Evolutionary conservation across 495 filamentous ascomycete species (phyloP).

Genomic region (Talaromyces liani): DNA sequence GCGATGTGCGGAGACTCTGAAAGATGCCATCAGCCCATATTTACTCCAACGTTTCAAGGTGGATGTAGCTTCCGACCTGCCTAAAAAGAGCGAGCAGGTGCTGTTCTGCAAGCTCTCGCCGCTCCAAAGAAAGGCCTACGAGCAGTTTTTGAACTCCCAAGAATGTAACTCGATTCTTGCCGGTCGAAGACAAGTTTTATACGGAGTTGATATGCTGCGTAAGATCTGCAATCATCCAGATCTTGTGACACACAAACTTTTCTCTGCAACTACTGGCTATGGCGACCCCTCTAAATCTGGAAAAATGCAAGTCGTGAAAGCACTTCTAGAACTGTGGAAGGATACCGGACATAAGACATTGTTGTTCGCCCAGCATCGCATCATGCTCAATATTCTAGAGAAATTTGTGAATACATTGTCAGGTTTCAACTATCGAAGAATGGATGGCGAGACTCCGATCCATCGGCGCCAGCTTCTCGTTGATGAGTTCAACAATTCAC

Average conservation of each 20-base stretch:
- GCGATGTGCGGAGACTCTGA: slow-evolving; percentile 82
- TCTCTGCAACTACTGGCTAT: slow-evolving; percentile 57
- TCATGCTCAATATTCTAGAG: slow-evolving; percentile 91
- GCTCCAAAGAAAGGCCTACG: slow-evolving; percentile 67
- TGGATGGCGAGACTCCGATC: slow-evolving; percentile 88
- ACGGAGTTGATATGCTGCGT: slow-evolving; percentile 81
- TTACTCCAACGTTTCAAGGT: slow-evolving; percentile 89
- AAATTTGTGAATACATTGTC: slow-evolving; percentile 59
- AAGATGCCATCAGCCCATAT: slow-evolving; percentile 85
- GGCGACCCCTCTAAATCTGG: slow-evolving; percentile 70
- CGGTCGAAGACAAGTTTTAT: slow-evolving; percentile 69
- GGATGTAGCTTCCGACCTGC: slow-evolving; percentile 87
- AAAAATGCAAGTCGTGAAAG: slow-evolving; percentile 90
- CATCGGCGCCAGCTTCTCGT: slow-evolving; percentile 75
- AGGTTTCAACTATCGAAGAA: slow-evolving; percentile 72
- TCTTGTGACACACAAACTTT: slow-evolving; percentile 56
- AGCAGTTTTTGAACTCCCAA: slow-evolving; percentile 69
- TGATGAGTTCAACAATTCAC: slow-evolving; percentile 81
- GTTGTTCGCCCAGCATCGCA: slow-evolving; percentile 81
- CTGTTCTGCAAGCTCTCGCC: slow-evolving; percentile 88
- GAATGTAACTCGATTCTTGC: slow-evolving; percentile 73
- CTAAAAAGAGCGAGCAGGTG: slow-evolving; percentile 90
- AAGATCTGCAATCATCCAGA: slow-evolving; percentile 99
- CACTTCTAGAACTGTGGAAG: slow-evolving; percentile 79
- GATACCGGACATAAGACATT: slow-evolving; percentile 82